Base-by-base conservation (phyloP, 2,329 filamentous ascomycete genomes). In the Colletotrichum sp. region DNA sequence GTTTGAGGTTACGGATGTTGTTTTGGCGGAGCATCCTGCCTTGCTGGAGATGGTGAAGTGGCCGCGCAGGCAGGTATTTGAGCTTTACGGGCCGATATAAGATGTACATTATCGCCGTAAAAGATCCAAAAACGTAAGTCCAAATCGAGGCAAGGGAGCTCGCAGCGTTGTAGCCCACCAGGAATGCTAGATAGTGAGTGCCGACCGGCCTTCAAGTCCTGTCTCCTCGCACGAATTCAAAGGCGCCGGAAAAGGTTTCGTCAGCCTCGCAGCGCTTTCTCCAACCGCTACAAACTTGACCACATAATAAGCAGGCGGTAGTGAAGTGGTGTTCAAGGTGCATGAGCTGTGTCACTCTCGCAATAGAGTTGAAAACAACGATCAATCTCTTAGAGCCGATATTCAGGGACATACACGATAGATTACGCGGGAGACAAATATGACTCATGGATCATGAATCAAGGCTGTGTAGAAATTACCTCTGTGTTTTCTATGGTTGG, bases 1-100 rank as follows among this genome's bases (percentile, higher is more conserved):
- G 2, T 68, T 83, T 15, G 61, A 26, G 13, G 66, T 78, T 5
- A 77, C 79, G 58, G 81, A 83, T 12, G 32, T 6, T 13, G n/a
- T 32, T 16, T 15, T 77, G 26, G 38, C 32, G 8, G 48, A 38
- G 1, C 56, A 62, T 4, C 32, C 70, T 3, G 30, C 21, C 32
- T 58, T 76, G 3, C 10, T 64, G 24, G 64, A 66, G 48, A 48
- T 62, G 16, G 58, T 61, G 8, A 30, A n/a, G 52, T 77, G 76
- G 76, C 74, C 75, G 8, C n/a, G 43, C 7, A 56, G 24, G 18
- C 73, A 77, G 56, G 60, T 76, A 0, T 66, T 38, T 10, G 70
- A 77, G 48, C 26, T 70, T 6, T 69, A 68, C 4, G 66, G 58
- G 58, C 58, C 32, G 18, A 34, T 34, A 32, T 61, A 16, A 58